Conservation (phyloP, 495 filamentous ascomycete genomes). For the Penicillium argentinense region DNA sequence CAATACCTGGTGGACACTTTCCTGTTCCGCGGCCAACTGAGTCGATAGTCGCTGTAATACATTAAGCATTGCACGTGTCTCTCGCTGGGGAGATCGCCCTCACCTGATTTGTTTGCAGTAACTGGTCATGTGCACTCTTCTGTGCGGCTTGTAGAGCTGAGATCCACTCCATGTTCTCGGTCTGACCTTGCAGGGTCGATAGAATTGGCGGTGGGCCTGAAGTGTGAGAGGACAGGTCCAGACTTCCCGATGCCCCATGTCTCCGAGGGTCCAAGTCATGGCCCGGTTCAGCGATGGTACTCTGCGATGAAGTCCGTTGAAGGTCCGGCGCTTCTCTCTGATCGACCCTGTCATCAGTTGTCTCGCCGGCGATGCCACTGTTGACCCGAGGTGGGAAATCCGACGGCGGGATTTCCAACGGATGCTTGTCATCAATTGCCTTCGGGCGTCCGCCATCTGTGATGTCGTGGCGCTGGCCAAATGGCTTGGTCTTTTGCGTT, state of each 20-base stretch:
- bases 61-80: conserved; percentile 1
- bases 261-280: no score
- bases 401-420: neutral
- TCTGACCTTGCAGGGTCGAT: conserved; percentile 3
- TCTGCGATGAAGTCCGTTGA: no score
- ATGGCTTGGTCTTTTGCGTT: neutral
- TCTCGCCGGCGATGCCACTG: no score
- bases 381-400: no score
- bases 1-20: conserved; percentile 27
- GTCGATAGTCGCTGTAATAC: conserved; percentile 22
- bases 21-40: conserved; percentile 34
- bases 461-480: no score
- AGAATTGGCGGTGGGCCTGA: neutral
- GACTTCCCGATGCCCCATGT: no score
- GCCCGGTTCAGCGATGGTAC: no score
- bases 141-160: conserved; percentile 24
- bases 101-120: conserved; percentile 28
- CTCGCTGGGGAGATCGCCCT: neutral
- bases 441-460: no score
- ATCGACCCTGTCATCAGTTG: no score
- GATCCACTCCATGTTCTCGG: conserved; percentile 24
- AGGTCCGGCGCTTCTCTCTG: no score
- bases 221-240: neutral
- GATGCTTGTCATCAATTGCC: neutral
- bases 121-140: conserved; percentile 18